phyloP scores from a whole-genome alignment of 768 basidiomycete species.

The Mycena pura region DNA sequence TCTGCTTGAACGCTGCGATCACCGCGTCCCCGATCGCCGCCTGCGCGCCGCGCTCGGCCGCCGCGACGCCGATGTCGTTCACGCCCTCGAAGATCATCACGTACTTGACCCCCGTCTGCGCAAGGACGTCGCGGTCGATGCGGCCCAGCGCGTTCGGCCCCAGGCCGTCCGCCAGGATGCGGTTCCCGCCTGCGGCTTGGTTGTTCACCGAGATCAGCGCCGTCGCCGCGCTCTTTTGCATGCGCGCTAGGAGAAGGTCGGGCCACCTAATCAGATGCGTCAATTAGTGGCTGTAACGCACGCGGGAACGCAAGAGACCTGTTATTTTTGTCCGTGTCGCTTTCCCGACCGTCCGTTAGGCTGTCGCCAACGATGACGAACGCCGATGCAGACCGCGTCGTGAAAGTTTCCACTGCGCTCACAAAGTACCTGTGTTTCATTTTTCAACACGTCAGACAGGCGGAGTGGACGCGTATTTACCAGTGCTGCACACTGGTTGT shows the following conservation, averaged over 20 bases:
- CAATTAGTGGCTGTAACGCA: neutral
- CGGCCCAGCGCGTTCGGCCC: conserved; percentile 55
- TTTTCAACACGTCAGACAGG: neutral
- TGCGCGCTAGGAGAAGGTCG: conserved; percentile 50
- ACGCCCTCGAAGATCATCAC: conserved; percentile 61
- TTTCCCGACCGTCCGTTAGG: conserved; percentile 59
- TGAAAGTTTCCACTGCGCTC: conserved; percentile 51
- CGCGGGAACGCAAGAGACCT: conserved; percentile 44
- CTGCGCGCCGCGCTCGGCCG: conserved; percentile 42
- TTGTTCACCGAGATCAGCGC: conserved; percentile 50
- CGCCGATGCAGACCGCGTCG: conserved; percentile 35
- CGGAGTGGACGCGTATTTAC: conserved; percentile 27
- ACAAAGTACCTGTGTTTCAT: conserved; percentile 45
- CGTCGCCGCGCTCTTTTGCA: conserved; percentile 43
- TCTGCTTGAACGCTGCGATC: conserved; percentile 54
- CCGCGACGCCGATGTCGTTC: conserved; percentile 57
- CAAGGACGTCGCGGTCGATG: conserved; percentile 57
- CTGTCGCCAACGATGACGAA: conserved; percentile 58
- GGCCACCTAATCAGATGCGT: conserved; percentile 46
- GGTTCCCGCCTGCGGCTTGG: conserved; percentile 61
- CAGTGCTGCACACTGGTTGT: conserved; percentile 44
- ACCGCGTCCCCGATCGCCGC: conserved; percentile 44
- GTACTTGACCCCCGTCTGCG: conserved; percentile 52
- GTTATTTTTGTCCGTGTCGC: conserved; percentile 51
- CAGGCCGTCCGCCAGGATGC: conserved; percentile 55